Percentiles rank a stretch among this genome's conserved stretches.
Conservation (phyloP, 441 rosid genomes). For the Gossypium trilobum region DNA sequence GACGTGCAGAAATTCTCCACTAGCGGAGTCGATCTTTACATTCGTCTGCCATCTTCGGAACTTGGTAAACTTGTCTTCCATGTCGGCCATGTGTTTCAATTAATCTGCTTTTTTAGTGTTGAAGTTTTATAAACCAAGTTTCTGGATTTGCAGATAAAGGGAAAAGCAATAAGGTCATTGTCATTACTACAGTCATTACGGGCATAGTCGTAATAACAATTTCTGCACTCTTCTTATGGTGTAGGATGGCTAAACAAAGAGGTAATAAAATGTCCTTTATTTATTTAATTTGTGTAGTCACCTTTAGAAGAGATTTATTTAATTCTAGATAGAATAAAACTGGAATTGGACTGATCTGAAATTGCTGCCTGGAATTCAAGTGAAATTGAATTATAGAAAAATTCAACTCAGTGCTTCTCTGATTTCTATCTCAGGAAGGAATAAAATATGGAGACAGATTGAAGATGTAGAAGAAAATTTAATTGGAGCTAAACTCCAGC, state of each 20-base stretch:
- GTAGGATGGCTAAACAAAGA: too few species aligned
- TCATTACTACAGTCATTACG: neutral
- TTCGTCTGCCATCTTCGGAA: constrained; percentile 52
- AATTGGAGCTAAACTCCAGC: too few species aligned
- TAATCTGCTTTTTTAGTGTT: neutral
- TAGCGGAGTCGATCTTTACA: constrained; percentile 30
- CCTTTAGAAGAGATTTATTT: too few species aligned
- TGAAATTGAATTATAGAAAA: too few species aligned
- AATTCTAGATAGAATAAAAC: too few species aligned
- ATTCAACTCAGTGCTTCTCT: too few species aligned
- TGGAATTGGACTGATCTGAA: too few species aligned
- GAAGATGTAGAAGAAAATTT: too few species aligned
- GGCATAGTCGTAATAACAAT: neutral
- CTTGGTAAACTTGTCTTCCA: constrained; percentile 45
- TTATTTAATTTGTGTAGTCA: neutral
- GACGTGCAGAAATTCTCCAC: constrained; percentile 38
- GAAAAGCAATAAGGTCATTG: neutral
- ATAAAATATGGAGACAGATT: too few species aligned
- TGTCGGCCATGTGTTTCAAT: neutral
- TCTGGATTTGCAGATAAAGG: neutral
- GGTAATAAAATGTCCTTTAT: too few species aligned
- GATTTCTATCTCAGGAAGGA: too few species aligned
- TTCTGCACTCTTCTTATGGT: neutral
- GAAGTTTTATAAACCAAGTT: neutral
- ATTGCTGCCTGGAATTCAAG: too few species aligned